phyloP scores from a whole-genome alignment of 208 protist species.

The Leishmania lainsoni region DNA sequence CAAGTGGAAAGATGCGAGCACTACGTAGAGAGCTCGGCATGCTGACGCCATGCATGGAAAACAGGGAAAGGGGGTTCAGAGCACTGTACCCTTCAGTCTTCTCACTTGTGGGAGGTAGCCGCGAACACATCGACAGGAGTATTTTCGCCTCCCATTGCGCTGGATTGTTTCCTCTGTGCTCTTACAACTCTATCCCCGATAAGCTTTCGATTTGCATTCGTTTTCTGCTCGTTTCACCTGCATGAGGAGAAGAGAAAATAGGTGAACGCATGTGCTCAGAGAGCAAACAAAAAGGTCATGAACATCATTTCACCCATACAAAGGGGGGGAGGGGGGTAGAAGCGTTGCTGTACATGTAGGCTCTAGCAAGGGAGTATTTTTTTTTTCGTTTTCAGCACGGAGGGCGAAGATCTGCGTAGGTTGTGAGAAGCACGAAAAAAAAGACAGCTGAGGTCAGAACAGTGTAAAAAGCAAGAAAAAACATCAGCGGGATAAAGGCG shows the following conservation, averaged over 20 bases:
- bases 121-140: background rate
- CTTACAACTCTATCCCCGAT: background rate
- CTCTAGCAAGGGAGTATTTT: background rate
- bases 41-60: background rate
- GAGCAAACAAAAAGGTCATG: background rate
- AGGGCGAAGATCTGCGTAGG: background rate
- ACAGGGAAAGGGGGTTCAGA: no score
- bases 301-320: background rate
- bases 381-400: background rate
- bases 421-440: background rate
- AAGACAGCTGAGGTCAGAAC: background rate
- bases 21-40: background rate
- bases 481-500: background rate
- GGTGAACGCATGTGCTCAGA: background rate
- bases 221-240: background rate
- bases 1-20: background rate
- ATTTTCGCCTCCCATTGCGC: background rate
- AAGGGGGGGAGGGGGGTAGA: background rate
- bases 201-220: background rate
- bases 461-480: background rate
- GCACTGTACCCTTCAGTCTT: background rate
- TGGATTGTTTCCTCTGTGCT: background rate
- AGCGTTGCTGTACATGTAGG: conserved; percentile 3
- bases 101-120: background rate
- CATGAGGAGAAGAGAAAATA: background rate